Evolutionary conservation across 2,329 filamentous ascomycete genomes (phyloP).

Genomic region (Scytalidium lignicola): DNA sequence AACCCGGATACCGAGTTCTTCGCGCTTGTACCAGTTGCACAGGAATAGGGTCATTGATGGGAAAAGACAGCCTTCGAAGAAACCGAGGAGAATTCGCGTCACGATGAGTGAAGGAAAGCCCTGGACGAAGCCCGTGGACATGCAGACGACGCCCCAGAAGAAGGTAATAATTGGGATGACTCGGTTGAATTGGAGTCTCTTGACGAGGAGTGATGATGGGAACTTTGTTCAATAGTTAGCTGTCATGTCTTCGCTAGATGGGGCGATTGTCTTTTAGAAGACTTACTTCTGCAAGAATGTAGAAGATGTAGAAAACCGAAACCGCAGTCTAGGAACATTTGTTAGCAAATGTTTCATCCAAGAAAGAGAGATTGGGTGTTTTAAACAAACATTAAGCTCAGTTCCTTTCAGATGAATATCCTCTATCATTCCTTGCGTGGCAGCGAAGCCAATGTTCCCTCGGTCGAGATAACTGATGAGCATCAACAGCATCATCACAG

Average conservation of each 20-base stretch:
- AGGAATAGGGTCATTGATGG: conserved; percentile 41
- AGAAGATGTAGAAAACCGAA: conserved; percentile 44
- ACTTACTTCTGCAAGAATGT: background rate
- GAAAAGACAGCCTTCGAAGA: conserved; percentile 1
- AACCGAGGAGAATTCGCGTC: background rate
- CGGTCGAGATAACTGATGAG: conserved; percentile 2
- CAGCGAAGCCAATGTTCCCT: conserved; percentile 19
- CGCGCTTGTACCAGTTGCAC: conserved; percentile 45
- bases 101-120: background rate
- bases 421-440: conserved; percentile 50
- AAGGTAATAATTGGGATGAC: conserved; percentile 35
- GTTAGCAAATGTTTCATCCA: background rate
- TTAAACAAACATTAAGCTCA: conserved; percentile 34
- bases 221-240: background rate
- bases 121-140: conserved; percentile 47
- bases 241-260: background rate
- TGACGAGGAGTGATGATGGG: background rate
- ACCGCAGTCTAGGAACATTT: conserved; percentile 39
- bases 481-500: conserved; percentile 54
- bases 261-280: conserved; percentile 35
- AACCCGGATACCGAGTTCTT: conserved; percentile 37
- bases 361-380: too few species aligned
- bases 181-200: background rate
- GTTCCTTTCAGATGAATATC: conserved; percentile 48
- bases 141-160: conserved; percentile 45